Base-by-base conservation (phyloP, 2,329 filamentous ascomycete species). In the Cryphonectria carpinicola region DNA sequence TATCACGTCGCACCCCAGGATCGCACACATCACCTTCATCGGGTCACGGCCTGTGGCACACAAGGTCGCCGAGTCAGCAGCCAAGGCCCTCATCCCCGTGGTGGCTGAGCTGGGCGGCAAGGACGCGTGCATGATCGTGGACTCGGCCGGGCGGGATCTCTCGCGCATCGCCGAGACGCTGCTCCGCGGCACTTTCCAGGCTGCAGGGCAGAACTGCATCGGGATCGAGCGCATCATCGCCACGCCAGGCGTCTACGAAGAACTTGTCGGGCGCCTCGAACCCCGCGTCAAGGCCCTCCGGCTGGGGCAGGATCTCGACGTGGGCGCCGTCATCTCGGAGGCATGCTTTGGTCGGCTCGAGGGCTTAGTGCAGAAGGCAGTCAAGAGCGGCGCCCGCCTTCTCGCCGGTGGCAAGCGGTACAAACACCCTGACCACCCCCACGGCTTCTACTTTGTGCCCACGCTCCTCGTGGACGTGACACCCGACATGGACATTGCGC, bases 171-270 rank as follows among this genome's bases (percentile, higher is more conserved):
- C 89, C 54, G 93, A 94, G 73, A 92, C 97, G 73, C 88, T 98
- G 73, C 91, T 99, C 83, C 90, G 96, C 67, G 96, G 95, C 67
- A 94, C 93, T 13, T 99, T 98, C 82, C 96, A 99, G 81, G 94
- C 94, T 66, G 92, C 94, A 22, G 96, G 96, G 1, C 96, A 99
- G 81, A 99, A 99, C 83, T 99, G 96, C 82, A 95, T 99, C 78
- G 96, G 96, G 69, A 95, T 98, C 75, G 96, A 99, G 83, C 92
- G 96, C 69, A 91, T 98, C 77, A 91, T 98, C 75, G 93, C 92
- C 35, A 87, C 93, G 22, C 91, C 93, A 1, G 84, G 83, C n/a
- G 86, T 93, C 66, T 97, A 98, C 83, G 86, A 92, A 73, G 84
- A 85, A 69, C 87, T 99, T 32, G 83, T 97, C 67, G 81, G 85